Percentiles rank a stretch among this genome's conserved stretches.
These are phyloP conservation scores for Microdochium bolleyi DNA, from an alignment of 2,329 filamentous ascomycete species.

Conservation along the genomic window DNA sequence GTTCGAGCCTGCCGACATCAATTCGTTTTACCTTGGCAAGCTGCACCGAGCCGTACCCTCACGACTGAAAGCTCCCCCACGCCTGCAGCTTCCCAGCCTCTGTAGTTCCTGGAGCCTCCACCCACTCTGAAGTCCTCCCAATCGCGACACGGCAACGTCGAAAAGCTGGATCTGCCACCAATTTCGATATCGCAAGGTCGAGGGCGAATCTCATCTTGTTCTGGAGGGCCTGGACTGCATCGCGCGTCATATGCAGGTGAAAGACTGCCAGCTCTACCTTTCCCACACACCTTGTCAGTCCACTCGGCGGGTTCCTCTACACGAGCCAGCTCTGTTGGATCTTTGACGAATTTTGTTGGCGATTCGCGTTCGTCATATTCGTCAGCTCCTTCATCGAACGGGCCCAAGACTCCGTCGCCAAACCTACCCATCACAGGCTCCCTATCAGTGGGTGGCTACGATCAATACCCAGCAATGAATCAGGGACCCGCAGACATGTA, in stretches of 20 bases:
- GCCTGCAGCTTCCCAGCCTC: neutral
- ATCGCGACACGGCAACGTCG: constrained; percentile 46
- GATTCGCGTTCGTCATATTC: constrained; percentile 48
- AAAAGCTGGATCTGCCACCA: constrained; percentile 91
- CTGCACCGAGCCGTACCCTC: no score
- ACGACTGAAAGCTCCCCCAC: neutral
- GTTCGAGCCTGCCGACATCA: no score
- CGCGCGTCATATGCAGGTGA: constrained; percentile 63
- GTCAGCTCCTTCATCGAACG: constrained; percentile 48
- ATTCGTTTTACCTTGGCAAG: no score
- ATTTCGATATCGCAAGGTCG: constrained; percentile 77
- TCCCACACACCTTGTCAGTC: constrained; percentile 61
- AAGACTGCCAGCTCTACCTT: constrained; percentile 62
- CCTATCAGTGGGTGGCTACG: constrained; percentile 32
- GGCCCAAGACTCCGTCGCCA: constrained; percentile 72
- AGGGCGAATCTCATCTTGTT: constrained; percentile 61
- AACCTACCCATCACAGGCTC: constrained; percentile 46
- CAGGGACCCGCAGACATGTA: constrained; percentile 77
- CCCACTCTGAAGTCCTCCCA: neutral
- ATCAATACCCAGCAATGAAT: constrained; percentile 63
- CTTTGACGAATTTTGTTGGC: constrained; percentile 39
- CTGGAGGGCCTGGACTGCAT: constrained; percentile 58
- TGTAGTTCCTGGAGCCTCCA: neutral
- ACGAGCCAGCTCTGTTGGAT: constrained; percentile 68
- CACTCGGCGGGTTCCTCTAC: constrained; percentile 69